Conservation (phyloP, 352 stramenopile genomes). For the Globisporangium takayamanum region DNA sequence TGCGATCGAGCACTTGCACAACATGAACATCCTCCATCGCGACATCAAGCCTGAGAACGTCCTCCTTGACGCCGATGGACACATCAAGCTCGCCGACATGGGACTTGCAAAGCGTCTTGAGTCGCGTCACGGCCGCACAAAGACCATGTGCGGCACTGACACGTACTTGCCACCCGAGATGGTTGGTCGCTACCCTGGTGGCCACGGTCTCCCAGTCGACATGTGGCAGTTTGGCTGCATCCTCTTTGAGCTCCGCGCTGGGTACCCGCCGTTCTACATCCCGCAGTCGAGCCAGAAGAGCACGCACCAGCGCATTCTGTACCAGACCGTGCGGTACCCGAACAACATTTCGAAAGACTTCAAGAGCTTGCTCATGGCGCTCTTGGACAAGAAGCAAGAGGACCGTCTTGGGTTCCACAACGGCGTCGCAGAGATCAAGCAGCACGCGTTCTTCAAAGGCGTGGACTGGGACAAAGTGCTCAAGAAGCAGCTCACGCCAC, state of each 20-base stretch:
- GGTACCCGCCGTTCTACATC: slow-evolving; percentile 91
- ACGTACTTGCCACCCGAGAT: slow-evolving; percentile 89
- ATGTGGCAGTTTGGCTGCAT: slow-evolving; percentile 93
- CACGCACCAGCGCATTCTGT: slow-evolving; percentile 89
- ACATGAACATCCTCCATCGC: slow-evolving; percentile 90
- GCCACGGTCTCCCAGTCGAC: slow-evolving; percentile 87
- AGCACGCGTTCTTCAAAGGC: slow-evolving; percentile 71
- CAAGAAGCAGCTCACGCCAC: slow-evolving; percentile 49
- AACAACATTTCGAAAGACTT: slow-evolving; percentile 77
- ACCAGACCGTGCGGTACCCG: slow-evolving; percentile 80
- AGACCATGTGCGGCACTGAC: slow-evolving; percentile 88
- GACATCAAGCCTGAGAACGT: slow-evolving; percentile 94
- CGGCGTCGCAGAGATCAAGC: slow-evolving; percentile 59
- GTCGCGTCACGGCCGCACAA: slow-evolving; percentile 60
- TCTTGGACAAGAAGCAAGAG: slow-evolving; percentile 82
- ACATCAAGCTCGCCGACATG: slow-evolving; percentile 90
- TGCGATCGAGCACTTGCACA: slow-evolving; percentile 86
- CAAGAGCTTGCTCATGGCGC: slow-evolving; percentile 53
- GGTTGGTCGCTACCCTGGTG: slow-evolving; percentile 58
- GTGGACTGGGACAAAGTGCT: slow-evolving; percentile 75
- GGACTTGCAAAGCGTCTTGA: slow-evolving; percentile 87
- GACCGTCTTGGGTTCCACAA: slow-evolving; percentile 59
- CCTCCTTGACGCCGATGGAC: slow-evolving; percentile 78
- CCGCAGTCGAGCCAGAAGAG: slow-evolving; percentile 84
- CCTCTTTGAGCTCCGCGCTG: slow-evolving; percentile 90